Evolutionary conservation across 345 rosid species (phyloP), one percentile per base, ranked within the genome.

Genomic region (Linum lewisii): DNA sequence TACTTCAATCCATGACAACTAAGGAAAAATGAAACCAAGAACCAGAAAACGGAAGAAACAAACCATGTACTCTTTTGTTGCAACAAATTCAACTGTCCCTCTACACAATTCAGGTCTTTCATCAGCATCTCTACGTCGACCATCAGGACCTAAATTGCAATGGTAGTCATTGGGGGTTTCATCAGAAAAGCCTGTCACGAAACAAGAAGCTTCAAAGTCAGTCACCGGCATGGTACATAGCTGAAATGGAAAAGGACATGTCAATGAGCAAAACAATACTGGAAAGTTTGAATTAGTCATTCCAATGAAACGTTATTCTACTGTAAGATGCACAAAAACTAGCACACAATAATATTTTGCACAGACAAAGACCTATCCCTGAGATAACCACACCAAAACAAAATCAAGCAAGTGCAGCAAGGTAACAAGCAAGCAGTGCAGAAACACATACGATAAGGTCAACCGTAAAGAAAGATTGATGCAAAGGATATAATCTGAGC

Each of bases 81-180:
- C 95, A 70, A 84, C 87, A 81, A 93, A 89, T 74, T 90, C 95
- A 68, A 91, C 96, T 13, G 95, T 78, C 73, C 98, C 98, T 73
- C 84, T 80, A 72, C 95, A 91, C 60, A 91, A 82, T 78, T 91
- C 98, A 57, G 95, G 94, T 78, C 98, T 91, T 58, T 91, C 91
- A 78, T 91, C 86, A 45, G 92, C 95, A 82, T 91, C 98, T 68
- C 96, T 84, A 53, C 91, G 91, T 71, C 87, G 77, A 68, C 95
- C 95, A 81, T 90, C 89, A 36, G 94, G 94, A 70, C 91, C 95
- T 51, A 87, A 82, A 78, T 85, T 81, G 87, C 94, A 87, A 63
- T 74, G 87, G 74, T 90, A 90, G 64, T 90, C 95, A 60, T 82
- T 82, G 18, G 95, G 95, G 65, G 91, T 87, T 66, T 83, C 91